Evolutionary conservation across 768 basidiomycete genomes (phyloP), one percentile per base, ranked within the genome.

Genomic region (Brasilioporus rufonigricans): DNA sequence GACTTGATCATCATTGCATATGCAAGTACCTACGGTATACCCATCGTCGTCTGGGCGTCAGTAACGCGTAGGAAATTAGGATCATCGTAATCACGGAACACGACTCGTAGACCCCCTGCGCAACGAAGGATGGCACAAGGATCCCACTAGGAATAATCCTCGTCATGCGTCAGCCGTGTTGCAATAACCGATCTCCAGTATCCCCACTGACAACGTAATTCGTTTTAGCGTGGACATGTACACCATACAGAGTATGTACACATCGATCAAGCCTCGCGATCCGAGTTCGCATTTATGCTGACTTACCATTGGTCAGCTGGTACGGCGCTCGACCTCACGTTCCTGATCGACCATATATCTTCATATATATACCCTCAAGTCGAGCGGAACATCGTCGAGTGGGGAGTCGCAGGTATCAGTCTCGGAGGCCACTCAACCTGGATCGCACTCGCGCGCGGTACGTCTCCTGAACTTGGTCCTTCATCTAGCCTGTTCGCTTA

Each of bases 361-460:
- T 70, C 83, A 0, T 87, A 86, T 64, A 68, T 95, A 10, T 95
- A 86, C 65, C 91, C 92, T 0, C 59, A 71, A 13, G 83, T 73
- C 12, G 85, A 91, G 59, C 76, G 81, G 26, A 66, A 63, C 14
- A 78, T 95, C 35, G 76, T 72, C 7, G 77, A 82, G 52, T 97
- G 87, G 86, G 83, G 83, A 12, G 76, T 88, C 4, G 79, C 82
- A 0, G 93, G 93, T 0, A 77, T 87, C 60, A 90, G 87, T 56
- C 80, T 97, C 1, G 93, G 93, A 1, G 93, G 92, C 0, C 92
- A 97, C 66, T 79, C 90, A 0, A 77, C 89, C 0, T 95, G 93
- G 92, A 77, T 88, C 29, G 74, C 78, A 2, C 77, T 91, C 33
- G 64, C 79, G 21, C 73, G 74, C 58, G 79, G 80, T 74, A 65